Evolutionary conservation across 148 eudicot species (phyloP).

Genomic region (Fagopyrum tataricum): DNA sequence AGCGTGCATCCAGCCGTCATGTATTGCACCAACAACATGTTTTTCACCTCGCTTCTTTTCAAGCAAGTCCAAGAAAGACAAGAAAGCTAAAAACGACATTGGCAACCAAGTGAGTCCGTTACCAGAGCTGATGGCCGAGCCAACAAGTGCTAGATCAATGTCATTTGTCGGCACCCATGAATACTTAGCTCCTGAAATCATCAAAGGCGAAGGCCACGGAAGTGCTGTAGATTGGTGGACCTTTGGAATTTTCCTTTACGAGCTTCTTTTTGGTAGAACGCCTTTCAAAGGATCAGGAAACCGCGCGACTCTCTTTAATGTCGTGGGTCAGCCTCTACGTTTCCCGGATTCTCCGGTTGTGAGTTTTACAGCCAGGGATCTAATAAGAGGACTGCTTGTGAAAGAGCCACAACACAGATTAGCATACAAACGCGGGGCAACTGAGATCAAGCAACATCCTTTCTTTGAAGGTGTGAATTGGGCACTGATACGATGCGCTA

Average conservation of each 20-base stretch:
- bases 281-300: constrained; percentile 67
- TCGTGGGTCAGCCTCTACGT: constrained; percentile 60
- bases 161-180: constrained; percentile 69
- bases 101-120: constrained; percentile 52
- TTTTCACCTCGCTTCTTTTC: constrained; percentile 64
- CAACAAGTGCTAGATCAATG: constrained; percentile 61
- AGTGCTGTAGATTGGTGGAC: constrained; percentile 76
- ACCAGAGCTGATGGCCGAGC: constrained; percentile 62
- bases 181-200: constrained; percentile 57
- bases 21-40: constrained; percentile 58
- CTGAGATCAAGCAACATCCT: constrained; percentile 14
- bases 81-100: constrained; percentile 38
- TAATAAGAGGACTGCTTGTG: constrained; percentile 9
- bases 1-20: constrained; percentile 64
- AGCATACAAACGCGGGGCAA: constrained; percentile 12
- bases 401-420: constrained; percentile 12
- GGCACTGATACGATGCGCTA: constrained; percentile 10
- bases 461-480: constrained; percentile 14
- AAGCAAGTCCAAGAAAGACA: constrained; percentile 52
- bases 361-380: constrained; percentile 11
- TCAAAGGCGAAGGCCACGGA: constrained; percentile 60
- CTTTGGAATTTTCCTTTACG: constrained; percentile 55
- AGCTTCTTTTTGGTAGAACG: constrained; percentile 50
- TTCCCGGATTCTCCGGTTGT: constrained; percentile 37
- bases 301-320: constrained; percentile 58